A percentile compares a stretch with the other conserved stretches of the same genome.
Evolutionary conservation across 331 rosid genomes (phyloP).

Genomic region (Arachis monticola): DNA sequence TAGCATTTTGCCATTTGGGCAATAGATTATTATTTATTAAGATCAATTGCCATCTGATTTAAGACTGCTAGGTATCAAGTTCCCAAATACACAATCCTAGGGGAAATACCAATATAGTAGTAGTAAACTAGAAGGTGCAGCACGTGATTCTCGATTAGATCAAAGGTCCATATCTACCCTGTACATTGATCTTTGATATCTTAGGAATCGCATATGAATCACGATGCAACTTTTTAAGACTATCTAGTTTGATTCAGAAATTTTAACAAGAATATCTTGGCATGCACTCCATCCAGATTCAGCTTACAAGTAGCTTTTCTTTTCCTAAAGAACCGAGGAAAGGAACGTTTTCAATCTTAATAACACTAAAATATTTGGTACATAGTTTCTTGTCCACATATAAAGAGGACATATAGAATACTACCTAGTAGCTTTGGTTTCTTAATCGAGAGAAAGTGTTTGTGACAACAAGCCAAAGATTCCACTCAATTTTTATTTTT

Average conservation of each 20-base stretch:
- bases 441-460: constrained; percentile 41
- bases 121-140: constrained; percentile 33
- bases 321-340: constrained; percentile 34
- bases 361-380: constrained; percentile 27
- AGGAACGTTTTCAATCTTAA: constrained; percentile 34
- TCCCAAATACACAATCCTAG: constrained; percentile 35
- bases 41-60: constrained; percentile 23
- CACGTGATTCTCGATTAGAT: constrained; percentile 48
- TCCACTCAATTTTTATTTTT: constrained; percentile 54
- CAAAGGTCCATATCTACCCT: constrained; percentile 19
- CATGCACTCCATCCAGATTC: constrained; percentile 60
- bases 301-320: constrained; percentile 26
- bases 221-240: constrained; percentile 28
- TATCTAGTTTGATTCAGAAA: constrained; percentile 36
- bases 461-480: constrained; percentile 57
- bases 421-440: constrained; percentile 42
- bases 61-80: constrained; percentile 20
- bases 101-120: constrained; percentile 33
- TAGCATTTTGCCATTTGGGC: constrained; percentile 31
- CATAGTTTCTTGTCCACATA: constrained; percentile 25
- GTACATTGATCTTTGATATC: constrained; percentile 30
- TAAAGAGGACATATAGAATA: constrained; percentile 38
- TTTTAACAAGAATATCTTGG: constrained; percentile 49
- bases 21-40: constrained; percentile 24
- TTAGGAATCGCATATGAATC: constrained; percentile 19